A percentile compares a stretch with the other conserved stretches of the same genome.
Conservation (phyloP, 768 basidiomycete genomes). For the Amanita jacksonii region DNA sequence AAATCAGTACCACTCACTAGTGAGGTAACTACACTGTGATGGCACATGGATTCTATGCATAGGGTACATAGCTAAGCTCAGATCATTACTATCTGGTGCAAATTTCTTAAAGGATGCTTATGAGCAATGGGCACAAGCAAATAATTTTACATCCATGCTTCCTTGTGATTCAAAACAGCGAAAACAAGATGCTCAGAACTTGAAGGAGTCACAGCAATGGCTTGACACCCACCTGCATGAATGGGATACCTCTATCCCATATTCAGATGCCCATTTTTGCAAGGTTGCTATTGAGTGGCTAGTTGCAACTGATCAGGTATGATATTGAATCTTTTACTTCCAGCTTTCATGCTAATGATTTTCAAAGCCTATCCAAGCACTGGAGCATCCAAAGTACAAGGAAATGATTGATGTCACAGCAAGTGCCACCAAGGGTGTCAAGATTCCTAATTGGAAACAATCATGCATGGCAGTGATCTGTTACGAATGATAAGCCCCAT, state of each 20-base stretch:
- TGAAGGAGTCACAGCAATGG: too few relatives aligned
- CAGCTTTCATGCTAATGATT: background rate
- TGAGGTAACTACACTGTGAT: too few relatives aligned
- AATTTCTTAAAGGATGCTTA: too few relatives aligned
- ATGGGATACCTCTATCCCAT: slow-evolving; percentile 16
- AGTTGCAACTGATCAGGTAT: slow-evolving; percentile 29
- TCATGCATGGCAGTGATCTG: slow-evolving; percentile 20
- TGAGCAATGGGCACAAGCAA: too few relatives aligned
- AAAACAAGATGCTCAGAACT: too few relatives aligned
- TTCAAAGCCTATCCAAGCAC: slow-evolving; percentile 20
- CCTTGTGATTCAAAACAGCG: too few relatives aligned
- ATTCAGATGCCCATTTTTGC: slow-evolving; percentile 20
- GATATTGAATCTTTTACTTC: background rate
- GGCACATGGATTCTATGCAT: too few relatives aligned
- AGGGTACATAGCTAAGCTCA: too few relatives aligned
- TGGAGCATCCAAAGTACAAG: slow-evolving; percentile 20
- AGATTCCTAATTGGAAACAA: slow-evolving; percentile 21
- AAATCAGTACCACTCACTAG: too few relatives aligned
- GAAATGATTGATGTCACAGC: slow-evolving; percentile 29
- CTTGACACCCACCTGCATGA: background rate
- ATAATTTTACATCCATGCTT: too few relatives aligned
- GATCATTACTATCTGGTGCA: too few relatives aligned
- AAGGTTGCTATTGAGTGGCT: slow-evolving; percentile 28
- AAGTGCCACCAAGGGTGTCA: slow-evolving; percentile 25
- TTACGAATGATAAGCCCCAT: too few relatives aligned